phyloP scores from a whole-genome alignment of 345 rosid genomes.

The Anastatica hierochuntica region DNA sequence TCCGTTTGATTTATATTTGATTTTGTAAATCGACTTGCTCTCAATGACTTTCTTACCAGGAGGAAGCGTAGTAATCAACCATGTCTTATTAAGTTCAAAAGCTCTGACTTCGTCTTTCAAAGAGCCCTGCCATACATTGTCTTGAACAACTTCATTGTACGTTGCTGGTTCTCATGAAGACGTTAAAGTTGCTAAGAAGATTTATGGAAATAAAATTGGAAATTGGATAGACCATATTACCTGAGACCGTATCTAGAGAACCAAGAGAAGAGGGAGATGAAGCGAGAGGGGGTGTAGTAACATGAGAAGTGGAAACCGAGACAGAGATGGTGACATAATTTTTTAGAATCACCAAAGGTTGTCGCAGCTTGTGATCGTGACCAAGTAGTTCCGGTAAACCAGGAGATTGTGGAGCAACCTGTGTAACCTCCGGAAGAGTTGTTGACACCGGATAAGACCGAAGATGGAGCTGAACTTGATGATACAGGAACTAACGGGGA shows the following conservation, averaged over 20 bases:
- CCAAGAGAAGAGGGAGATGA: background rate
- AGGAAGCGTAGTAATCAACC: background rate
- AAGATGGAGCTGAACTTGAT: no score
- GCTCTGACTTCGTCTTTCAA: background rate
- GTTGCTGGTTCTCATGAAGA: background rate
- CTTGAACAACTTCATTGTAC: background rate
- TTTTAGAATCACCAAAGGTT: no score
- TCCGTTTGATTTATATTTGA: background rate
- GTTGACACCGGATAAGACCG: no score
- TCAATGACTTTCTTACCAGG: background rate
- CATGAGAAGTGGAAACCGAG: no score
- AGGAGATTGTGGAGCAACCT: no score
- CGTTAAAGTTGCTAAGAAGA: background rate
- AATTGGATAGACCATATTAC: background rate
- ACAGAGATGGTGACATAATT: no score
- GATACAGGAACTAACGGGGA: no score
- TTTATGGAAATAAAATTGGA: background rate
- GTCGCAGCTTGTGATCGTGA: no score
- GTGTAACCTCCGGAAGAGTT: no score
- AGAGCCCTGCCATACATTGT: background rate
- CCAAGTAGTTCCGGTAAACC: no score
- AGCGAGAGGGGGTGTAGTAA: background rate
- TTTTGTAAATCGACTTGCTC: background rate
- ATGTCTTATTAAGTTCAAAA: background rate
- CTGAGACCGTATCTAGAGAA: background rate